Evolutionary conservation across 164 flowering plant species (phyloP).

Genomic region (Macadamia tetraphylla): DNA sequence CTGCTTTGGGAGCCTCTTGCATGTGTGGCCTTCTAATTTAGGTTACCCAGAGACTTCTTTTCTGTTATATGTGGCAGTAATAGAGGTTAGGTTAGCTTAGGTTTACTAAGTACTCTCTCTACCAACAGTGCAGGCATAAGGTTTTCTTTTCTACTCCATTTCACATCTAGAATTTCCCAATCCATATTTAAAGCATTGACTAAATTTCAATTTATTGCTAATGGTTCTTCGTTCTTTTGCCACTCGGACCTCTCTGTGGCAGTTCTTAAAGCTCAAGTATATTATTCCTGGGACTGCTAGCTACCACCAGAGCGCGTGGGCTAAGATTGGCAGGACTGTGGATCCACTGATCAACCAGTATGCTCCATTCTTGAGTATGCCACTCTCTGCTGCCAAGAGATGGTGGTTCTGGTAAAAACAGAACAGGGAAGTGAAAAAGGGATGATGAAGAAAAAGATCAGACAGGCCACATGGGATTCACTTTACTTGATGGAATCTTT

Average conservation of each 20-base stretch:
- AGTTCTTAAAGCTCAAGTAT: conserved; percentile 96
- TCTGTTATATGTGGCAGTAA: no score
- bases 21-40: no score
- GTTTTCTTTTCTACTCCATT: no score
- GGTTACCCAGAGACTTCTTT: no score
- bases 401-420: conserved; percentile 81
- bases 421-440: background rate
- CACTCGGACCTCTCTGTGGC: conserved; percentile 15
- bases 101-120: no score
- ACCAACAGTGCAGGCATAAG: no score
- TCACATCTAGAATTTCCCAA: no score
- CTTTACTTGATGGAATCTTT: conserved; percentile 12
- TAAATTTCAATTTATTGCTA: background rate
- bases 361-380: conserved; percentile 77
- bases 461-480: conserved; percentile 1
- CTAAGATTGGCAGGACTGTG: conserved; percentile 69
- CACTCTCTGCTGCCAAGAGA: conserved; percentile 66
- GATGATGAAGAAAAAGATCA: conserved; percentile 1
- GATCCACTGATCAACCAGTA: conserved; percentile 60
- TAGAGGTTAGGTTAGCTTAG: no score
- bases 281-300: conserved; percentile 89
- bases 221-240: background rate
- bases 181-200: background rate
- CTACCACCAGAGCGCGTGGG: conserved; percentile 90
- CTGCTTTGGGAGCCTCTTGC: no score